phyloP scores from a whole-genome alignment of 768 basidiomycete species.

The Trametes cingulata region DNA sequence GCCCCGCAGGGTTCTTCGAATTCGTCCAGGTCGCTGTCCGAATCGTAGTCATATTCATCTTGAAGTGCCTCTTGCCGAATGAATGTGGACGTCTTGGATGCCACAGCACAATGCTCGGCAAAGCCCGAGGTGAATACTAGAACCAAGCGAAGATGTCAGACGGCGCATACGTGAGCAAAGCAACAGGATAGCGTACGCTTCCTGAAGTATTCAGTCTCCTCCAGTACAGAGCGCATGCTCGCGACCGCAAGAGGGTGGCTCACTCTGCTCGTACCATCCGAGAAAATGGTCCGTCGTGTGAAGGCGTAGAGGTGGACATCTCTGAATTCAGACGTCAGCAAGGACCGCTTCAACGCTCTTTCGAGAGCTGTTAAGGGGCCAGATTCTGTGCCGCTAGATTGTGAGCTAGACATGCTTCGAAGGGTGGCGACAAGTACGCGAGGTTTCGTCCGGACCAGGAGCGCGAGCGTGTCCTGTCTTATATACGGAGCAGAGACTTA shows the following conservation, averaged over 20 bases:
- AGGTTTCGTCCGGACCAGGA: too few species aligned
- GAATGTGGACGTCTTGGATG: neutral
- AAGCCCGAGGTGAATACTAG: neutral
- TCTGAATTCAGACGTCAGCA: neutral
- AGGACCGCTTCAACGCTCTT: neutral
- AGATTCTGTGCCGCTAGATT: neutral
- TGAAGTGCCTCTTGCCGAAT: neutral
- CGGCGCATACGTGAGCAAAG: neutral
- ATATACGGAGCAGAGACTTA: too few species aligned
- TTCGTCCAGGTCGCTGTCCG: constrained; percentile 5
- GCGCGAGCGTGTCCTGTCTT: too few species aligned
- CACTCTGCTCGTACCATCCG: neutral
- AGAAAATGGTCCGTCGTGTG: neutral
- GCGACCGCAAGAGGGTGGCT: constrained; percentile 3
- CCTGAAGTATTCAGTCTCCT: constrained; percentile 9
- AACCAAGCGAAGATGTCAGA: neutral
- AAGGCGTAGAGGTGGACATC: constrained; percentile 11
- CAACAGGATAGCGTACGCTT: neutral
- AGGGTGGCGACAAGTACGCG: too few species aligned
- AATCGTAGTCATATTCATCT: neutral
- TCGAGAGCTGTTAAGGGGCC: neutral
- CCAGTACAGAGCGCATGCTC: constrained; percentile 6
- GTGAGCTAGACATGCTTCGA: too few species aligned
- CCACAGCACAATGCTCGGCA: neutral
- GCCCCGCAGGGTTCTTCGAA: constrained; percentile 13